These are phyloP conservation scores for Chlorophyllum brunneum DNA, from an alignment of 768 basidiomycete species.

Conservation along the genomic window DNA sequence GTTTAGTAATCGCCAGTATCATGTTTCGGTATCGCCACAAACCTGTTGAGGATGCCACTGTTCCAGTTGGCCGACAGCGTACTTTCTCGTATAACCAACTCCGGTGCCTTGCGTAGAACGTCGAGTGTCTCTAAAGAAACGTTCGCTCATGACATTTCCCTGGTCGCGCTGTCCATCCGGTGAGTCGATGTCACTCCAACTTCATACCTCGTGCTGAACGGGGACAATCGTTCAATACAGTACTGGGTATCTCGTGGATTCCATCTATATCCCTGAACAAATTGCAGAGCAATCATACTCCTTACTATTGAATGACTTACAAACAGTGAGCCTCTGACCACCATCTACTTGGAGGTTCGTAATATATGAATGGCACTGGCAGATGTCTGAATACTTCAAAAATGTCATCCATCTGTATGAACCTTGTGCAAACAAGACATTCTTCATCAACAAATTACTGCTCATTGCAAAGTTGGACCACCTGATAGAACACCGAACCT, in stretches of 20 bases:
- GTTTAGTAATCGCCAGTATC: too few relatives aligned
- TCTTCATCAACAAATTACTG: constrained; percentile 44
- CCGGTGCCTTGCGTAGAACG: not conserved
- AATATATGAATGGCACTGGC: not conserved
- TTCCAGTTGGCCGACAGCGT: not conserved
- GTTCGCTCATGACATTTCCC: constrained; percentile 6
- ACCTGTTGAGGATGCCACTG: not conserved
- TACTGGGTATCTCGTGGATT: constrained; percentile 9
- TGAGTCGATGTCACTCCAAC: not conserved
- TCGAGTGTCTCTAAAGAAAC: not conserved
- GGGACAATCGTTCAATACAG: not conserved
- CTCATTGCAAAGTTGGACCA: constrained; percentile 17
- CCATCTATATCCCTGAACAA: not conserved
- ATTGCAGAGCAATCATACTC: not conserved
- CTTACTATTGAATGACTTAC: not conserved
- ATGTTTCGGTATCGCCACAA: too few relatives aligned
- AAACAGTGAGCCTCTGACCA: not conserved
- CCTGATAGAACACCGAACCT: not conserved
- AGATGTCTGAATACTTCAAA: constrained; percentile 28
- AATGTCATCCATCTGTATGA: constrained; percentile 45
- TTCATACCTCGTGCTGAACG: too few relatives aligned
- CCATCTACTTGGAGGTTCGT: too few relatives aligned
- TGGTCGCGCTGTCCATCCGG: constrained; percentile 9
- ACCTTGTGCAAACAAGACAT: constrained; percentile 43
- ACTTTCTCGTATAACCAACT: not conserved